phyloP scores from a whole-genome alignment of 177 flowering plant genomes.

The Vitis hybrid region DNA sequence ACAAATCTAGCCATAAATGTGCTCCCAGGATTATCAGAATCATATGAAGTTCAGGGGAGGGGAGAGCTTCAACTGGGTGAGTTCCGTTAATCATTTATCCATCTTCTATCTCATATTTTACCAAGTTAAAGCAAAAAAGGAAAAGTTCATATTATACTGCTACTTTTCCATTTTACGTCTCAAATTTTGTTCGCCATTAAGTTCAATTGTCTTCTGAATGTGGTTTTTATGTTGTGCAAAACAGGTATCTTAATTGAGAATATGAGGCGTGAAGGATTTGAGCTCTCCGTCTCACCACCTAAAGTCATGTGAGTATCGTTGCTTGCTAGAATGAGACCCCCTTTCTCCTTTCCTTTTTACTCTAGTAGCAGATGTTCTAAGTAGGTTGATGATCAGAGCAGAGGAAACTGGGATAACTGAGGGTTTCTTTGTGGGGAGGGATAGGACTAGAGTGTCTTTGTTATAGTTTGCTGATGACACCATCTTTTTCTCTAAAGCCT shows the following conservation, averaged over 20 bases:
- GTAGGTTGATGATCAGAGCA: too few species aligned
- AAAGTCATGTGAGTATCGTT: conserved; percentile 85
- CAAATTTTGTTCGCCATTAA: neutral
- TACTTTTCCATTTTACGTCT: neutral
- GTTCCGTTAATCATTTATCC: conserved; percentile 10
- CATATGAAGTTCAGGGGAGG: conserved; percentile 98
- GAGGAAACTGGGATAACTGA: too few species aligned
- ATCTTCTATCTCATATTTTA: conserved; percentile 2
- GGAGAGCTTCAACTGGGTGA: conserved; percentile 98
- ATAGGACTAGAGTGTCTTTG: too few species aligned
- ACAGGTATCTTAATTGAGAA: conserved; percentile 97
- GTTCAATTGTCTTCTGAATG: conserved; percentile 9
- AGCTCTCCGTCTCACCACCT: conserved; percentile 98
- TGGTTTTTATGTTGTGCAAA: conserved; percentile 11
- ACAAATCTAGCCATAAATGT: conserved; percentile 99
- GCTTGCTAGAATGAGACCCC: neutral
- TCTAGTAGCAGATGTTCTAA: too few species aligned
- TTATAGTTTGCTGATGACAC: too few species aligned
- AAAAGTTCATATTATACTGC: neutral
- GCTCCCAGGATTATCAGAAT: conserved; percentile 81
- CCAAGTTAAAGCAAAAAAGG: neutral
- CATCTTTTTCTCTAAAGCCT: too few species aligned
- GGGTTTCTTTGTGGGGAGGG: too few species aligned
- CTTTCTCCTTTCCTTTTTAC: too few species aligned
- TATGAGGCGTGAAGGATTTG: conserved; percentile 99